A percentile compares a stretch with the other conserved stretches of the same genome.
These are phyloP conservation scores for Lipomyces yamadae DNA, from an alignment of 805 yeast genomes.

Conservation along the genomic window DNA sequence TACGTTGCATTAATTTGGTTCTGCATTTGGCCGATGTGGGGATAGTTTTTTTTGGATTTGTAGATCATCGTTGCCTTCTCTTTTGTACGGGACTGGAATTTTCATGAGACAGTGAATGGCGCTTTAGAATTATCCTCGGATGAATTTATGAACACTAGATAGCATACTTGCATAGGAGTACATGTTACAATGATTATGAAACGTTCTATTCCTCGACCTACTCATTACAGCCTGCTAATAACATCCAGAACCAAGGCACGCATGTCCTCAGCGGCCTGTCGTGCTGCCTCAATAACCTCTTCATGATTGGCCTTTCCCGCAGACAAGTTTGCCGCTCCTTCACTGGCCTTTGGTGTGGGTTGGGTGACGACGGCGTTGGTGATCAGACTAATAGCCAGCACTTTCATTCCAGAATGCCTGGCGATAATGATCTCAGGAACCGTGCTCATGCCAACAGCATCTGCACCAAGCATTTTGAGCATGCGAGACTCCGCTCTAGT, in stretches of 20 bases:
- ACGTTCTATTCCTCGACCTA: not conserved
- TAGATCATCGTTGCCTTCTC: not conserved
- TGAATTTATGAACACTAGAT: not conserved
- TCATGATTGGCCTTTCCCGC: conserved; percentile 86
- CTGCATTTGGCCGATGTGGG: not conserved
- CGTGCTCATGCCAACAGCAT: conserved; percentile 97
- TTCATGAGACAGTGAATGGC: not conserved
- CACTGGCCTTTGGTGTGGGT: conserved; percentile 46
- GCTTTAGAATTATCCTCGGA: not conserved
- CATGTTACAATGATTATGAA: not conserved
- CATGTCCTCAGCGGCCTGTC: conserved; percentile 80
- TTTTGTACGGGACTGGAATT: not conserved
- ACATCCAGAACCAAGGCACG: conserved; percentile 59
- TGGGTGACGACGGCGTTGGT: conserved; percentile 81
- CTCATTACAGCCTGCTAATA: conserved; percentile 17
- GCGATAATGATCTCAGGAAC: conserved; percentile 96
- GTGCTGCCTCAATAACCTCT: conserved; percentile 88
- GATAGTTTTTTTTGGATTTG: not conserved
- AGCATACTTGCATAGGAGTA: not conserved
- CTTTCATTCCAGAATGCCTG: conserved; percentile 81
- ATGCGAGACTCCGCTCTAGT: conserved; percentile 88
- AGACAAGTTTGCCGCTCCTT: conserved; percentile 48
- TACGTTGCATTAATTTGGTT: conserved; percentile 1
- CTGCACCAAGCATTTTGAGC: conserved; percentile 76
- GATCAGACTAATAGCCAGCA: conserved; percentile 81